Percentiles rank a stretch among this genome's conserved stretches.
phyloP scores from a whole-genome alignment of 352 stramenopile genomes.

The Globisporangium apiculatum region DNA sequence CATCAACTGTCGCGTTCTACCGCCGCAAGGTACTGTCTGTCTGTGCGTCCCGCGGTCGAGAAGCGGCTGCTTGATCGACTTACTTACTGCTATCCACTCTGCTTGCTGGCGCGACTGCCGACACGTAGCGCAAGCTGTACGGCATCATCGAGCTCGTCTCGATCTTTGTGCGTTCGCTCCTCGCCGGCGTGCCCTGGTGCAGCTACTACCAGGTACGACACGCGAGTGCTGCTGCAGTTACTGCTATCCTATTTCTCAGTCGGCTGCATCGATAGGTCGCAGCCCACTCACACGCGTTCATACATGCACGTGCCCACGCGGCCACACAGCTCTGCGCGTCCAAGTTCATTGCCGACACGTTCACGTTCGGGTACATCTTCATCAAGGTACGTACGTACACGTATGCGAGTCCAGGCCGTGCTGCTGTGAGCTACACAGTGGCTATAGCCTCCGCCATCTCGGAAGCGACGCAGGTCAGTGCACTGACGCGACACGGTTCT shows the following conservation, averaged over 20 bases:
- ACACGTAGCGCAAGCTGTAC: constrained; percentile 56
- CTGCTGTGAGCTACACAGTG: too few species aligned
- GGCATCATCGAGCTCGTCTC: constrained; percentile 69
- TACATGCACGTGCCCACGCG: not conserved
- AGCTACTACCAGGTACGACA: constrained; percentile 52
- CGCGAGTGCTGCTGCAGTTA: not conserved
- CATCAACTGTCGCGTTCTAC: constrained; percentile 46
- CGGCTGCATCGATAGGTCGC: too few species aligned
- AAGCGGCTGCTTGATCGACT: too few species aligned
- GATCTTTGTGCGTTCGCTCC: constrained; percentile 53
- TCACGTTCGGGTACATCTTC: constrained; percentile 72
- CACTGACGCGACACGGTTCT: not conserved
- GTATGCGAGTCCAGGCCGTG: not conserved
- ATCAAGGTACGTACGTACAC: constrained; percentile 37
- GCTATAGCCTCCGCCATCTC: too few species aligned
- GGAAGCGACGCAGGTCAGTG: too few species aligned
- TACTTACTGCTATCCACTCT: too few species aligned
- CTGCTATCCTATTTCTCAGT: not conserved
- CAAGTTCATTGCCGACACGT: constrained; percentile 67
- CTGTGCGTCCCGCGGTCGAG: too few species aligned
- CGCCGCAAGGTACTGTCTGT: constrained; percentile 49
- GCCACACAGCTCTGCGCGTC: constrained; percentile 38
- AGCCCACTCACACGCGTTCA: too few species aligned
- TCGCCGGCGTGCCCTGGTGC: constrained; percentile 64
- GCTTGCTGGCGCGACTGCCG: too few species aligned